Evolutionary conservation across 2,329 filamentous ascomycete species (phyloP).

Genomic region (Furcasterigmium furcatum): DNA sequence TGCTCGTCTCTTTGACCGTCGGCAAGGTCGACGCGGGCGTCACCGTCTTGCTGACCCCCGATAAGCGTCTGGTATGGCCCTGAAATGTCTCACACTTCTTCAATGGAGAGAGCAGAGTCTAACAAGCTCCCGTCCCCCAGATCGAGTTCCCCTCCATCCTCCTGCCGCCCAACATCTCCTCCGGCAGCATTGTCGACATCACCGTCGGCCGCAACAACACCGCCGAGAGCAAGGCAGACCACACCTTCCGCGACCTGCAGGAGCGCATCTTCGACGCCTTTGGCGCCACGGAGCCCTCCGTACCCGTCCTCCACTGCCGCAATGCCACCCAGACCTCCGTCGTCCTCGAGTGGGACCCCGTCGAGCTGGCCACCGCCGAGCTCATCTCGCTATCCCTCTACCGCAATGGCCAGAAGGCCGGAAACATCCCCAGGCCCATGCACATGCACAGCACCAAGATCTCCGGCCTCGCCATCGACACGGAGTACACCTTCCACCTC

Average conservation of each 20-base stretch:
- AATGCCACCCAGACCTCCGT: slow-evolving; percentile 99
- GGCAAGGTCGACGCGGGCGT: slow-evolving; percentile 99
- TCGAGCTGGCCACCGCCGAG: slow-evolving; percentile 88
- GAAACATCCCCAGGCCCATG: slow-evolving; percentile 83
- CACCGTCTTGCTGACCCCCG: slow-evolving; percentile 91
- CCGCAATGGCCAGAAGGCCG: slow-evolving; percentile 94
- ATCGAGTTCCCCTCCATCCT: slow-evolving; percentile 99
- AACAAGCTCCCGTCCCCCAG: slow-evolving; percentile 42
- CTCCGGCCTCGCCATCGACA: slow-evolving; percentile 91
- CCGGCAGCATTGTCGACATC: slow-evolving; percentile 97
- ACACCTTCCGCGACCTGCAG: slow-evolving; percentile 81
- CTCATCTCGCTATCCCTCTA: slow-evolving; percentile 87
- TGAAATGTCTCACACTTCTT: background rate
- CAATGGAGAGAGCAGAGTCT: slow-evolving; percentile 11
- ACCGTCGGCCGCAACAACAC: slow-evolving; percentile 82
- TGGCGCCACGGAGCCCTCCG: slow-evolving; percentile 71
- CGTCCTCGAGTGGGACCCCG: slow-evolving; percentile 96
- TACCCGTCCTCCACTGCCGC: slow-evolving; percentile 82
- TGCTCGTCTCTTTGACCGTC: slow-evolving; percentile 97
- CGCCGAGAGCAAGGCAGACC: slow-evolving; percentile 72
- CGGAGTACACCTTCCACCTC: slow-evolving; percentile 92
- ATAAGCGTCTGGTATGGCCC: slow-evolving; percentile 82
- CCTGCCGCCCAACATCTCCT: slow-evolving; percentile 90
- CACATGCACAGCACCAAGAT: slow-evolving; percentile 96
- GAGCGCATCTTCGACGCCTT: slow-evolving; percentile 84